Evolutionary conservation across 176 grass and related monocot species (phyloP), one percentile per base, ranked within the genome.

Genomic region (Oryza longistaminata): DNA sequence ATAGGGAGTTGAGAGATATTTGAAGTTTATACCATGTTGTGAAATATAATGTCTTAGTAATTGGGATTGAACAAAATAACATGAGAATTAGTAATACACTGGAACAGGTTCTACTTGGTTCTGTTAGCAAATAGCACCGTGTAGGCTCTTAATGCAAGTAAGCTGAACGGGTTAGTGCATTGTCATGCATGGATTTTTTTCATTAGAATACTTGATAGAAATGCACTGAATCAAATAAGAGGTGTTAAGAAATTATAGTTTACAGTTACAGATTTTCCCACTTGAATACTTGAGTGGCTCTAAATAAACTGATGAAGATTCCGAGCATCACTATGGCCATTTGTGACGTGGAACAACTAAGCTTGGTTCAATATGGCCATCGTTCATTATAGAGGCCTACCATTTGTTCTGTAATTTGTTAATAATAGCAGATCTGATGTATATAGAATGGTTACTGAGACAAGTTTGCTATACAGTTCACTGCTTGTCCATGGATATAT

Each of bases 1-100:
- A 7, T 77, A 21, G 81, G 50, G 33, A 25, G 11, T 42, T 84
- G 46, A 62, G 14, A 62, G 58, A 60, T 45, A 80, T 78, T 40
- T 26, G 55, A 64, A 73, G 74, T 58, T 64, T 46, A 55, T 43
- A 39, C 69, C 48, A 0, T 33, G 34, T 58, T 66, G 43, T 58
- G 3, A 33, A 13, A 67, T 79, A 66, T 58, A 73, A 9, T 43
- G 5, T 19, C 45, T 61, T 84, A 48, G 11, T 42, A 70, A 16
- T 44, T 70, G 19, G 34, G 43, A 53, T 66, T 58, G 19, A 79
- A 53, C 4, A n/a, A 12, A 48, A 42, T 49, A 46, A 64, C 66
- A 50, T 21, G 65, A 37, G 39, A 22, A 16, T 5, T 53, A 52
- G 40, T 64, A 68, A 11, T 19, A 17, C 14, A 73, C 19, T 70